These are phyloP conservation scores for Colletotrichum camelliae DNA, from an alignment of 2,329 filamentous ascomycete species.

Conservation along the genomic window DNA sequence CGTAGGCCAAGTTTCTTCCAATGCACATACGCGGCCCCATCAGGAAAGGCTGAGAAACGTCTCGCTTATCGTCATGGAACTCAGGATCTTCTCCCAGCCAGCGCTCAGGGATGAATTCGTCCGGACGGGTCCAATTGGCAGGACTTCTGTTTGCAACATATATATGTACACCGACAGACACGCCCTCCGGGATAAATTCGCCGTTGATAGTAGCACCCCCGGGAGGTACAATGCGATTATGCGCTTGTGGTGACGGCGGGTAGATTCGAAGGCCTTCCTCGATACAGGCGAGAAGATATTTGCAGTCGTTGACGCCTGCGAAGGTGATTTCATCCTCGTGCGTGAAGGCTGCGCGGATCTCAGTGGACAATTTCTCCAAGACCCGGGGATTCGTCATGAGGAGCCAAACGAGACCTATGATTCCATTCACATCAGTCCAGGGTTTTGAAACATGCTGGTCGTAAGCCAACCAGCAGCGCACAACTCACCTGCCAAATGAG, in stretches of 20 bases:
- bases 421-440: too few relatives aligned
- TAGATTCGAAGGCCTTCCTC: slow-evolving; percentile 28
- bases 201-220: slow-evolving; percentile 20
- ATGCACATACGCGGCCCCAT: slow-evolving; percentile 54
- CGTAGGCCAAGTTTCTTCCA: slow-evolving; percentile 52
- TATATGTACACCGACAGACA: slow-evolving; percentile 34
- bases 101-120: slow-evolving; percentile 52
- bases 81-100: slow-evolving; percentile 30
- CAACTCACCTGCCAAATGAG: slow-evolving; percentile 32
- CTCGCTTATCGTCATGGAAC: slow-evolving; percentile 36
- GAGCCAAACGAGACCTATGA: slow-evolving; percentile 25
- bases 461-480: background rate
- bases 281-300: slow-evolving; percentile 30
- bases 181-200: slow-evolving; percentile 33
- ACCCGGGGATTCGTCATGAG: slow-evolving; percentile 32
- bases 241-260: slow-evolving; percentile 21
- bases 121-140: slow-evolving; percentile 46
- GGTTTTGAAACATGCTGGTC: too few relatives aligned
- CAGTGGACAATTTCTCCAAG: slow-evolving; percentile 35
- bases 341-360: slow-evolving; percentile 25
- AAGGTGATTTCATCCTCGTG: slow-evolving; percentile 19
- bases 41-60: slow-evolving; percentile 52
- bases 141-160: background rate
- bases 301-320: slow-evolving; percentile 9
- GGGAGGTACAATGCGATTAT: background rate